A percentile compares a stretch with the other conserved stretches of the same genome.
phyloP scores from a whole-genome alignment of 129 eudicot species.

The Saposhnikovia divaricata region DNA sequence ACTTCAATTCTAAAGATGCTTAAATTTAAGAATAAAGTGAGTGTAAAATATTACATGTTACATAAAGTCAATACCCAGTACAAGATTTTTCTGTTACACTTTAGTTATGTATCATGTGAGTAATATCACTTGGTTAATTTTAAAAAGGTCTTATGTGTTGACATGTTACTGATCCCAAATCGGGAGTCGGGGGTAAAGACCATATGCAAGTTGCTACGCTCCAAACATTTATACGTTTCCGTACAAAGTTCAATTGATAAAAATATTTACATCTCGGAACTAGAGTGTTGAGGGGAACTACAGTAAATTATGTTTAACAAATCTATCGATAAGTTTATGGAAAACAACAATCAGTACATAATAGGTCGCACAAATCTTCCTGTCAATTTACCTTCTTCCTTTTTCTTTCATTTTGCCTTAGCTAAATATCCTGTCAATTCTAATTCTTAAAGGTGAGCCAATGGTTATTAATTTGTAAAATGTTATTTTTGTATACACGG shows the following conservation, averaged over 20 bases:
- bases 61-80: no score
- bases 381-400: not conserved
- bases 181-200: not conserved
- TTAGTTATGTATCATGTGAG: no score
- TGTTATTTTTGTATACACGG: not conserved
- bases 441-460: not conserved
- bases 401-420: not conserved
- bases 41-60: not conserved
- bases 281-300: not conserved
- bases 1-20: not conserved
- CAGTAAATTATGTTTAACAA: no score
- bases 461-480: not conserved
- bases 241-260: not conserved
- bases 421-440: not conserved
- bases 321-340: not conserved
- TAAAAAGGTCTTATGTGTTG: not conserved
- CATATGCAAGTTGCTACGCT: not conserved
- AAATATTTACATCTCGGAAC: not conserved
- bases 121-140: no score
- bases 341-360: no score
- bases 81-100: no score
- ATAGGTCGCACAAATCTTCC: not conserved
- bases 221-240: not conserved
- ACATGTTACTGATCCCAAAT: not conserved
- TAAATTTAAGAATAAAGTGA: not conserved